Evolutionary conservation across 768 basidiomycete genomes (phyloP).

Genomic region (Lactarius indigo): DNA sequence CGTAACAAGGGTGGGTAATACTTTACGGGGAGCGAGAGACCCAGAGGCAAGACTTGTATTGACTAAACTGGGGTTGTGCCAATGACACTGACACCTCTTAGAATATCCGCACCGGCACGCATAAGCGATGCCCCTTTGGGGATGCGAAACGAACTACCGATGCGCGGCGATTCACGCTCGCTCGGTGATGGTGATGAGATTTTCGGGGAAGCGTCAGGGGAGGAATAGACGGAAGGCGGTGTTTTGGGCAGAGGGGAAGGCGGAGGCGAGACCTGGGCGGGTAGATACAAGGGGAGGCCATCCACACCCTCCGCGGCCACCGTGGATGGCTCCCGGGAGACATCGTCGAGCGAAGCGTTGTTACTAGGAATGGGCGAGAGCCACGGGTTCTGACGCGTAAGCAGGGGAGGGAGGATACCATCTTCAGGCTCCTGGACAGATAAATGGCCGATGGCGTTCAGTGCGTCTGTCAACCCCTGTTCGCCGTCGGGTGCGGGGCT

Average conservation of each 20-base stretch:
- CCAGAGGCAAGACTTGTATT: background rate
- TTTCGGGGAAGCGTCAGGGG: conserved; percentile 16
- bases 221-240: conserved; percentile 13
- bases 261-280: conserved; percentile 8
- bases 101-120: conserved; percentile 30
- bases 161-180: conserved; percentile 1
- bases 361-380: conserved; percentile 24
- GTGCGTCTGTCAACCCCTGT: background rate
- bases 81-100: conserved; percentile 31
- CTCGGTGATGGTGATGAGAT: conserved; percentile 5
- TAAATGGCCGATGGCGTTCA: background rate
- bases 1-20: background rate
- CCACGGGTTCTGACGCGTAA: conserved; percentile 7
- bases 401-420: conserved; percentile 9
- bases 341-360: conserved; percentile 20
- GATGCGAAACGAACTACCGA: conserved; percentile 17
- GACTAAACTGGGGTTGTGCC: conserved; percentile 14
- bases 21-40: background rate
- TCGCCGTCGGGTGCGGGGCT: background rate
- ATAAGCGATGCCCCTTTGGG: conserved; percentile 27
- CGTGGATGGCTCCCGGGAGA: background rate
- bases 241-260: conserved; percentile 18
- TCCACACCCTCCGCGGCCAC: background rate
- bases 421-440: conserved; percentile 9
- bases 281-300: background rate